Evolutionary conservation across 177 flowering plant genomes (phyloP), one percentile per base, ranked within the genome.

Genomic region (Vitis hybrid): DNA sequence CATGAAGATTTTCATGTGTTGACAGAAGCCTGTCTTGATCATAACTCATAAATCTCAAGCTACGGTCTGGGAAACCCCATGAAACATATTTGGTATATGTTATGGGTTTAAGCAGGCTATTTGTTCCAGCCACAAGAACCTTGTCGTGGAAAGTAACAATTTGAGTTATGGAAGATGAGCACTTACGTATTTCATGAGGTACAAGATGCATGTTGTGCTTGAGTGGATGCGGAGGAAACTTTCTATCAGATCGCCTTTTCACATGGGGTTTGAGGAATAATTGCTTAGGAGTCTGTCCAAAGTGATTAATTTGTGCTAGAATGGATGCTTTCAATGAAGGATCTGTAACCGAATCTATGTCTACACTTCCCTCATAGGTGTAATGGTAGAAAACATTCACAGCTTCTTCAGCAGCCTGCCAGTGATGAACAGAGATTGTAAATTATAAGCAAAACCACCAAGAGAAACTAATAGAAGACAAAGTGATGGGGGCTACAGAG

Each of bases 271-370:
- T 93, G 45, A 69, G 88, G 78, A 96, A 94, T 21, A 96, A 80
- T 78, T 96, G 98, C 78, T 94, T 94, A 2, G 99, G 99, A 11
- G 98, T 96, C 82, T 96, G 98, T 21, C 99, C 99, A 76, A 96
- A 96, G 81, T 96, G 98, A 72, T 96, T 96, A 57, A 96, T 96
- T 70, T 96, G 99, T 12, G 99, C 99, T 23, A 96, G 82, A 78
- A 96, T 94, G 56, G 99, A 91, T 18, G 98, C 97, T 78, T 96
- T 96, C 98, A 96, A 86, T 51, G 97, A 91, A 71, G 99, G 94
- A 78, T 96, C 99, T 45, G 90, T 81, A 54, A 96, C 95, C 1
- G 97, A 83, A 78, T 96, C 99, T 57, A 96, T 93, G 73, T 96
- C 99, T 73, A 96, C 99, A 69, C 87, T 96, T 56, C 99, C 99